Conservation (phyloP, 257 asterid species). For the Penstemon barbatus region DNA sequence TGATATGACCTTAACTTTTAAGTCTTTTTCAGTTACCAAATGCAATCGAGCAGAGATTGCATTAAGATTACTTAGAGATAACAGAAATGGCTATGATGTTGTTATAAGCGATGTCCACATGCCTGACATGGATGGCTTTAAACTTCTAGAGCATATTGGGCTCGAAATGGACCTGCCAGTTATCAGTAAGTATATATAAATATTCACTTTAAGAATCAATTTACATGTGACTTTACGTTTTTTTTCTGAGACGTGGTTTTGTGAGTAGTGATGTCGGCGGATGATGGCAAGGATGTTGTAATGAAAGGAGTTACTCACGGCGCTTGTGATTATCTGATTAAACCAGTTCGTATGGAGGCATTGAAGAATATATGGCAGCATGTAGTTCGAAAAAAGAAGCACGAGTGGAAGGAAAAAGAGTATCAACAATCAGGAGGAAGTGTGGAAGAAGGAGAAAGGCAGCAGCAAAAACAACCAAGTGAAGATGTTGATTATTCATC, state of each 20-base stretch:
- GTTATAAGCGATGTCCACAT: slow-evolving; percentile 96
- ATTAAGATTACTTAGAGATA: slow-evolving; percentile 59
- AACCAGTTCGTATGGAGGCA: slow-evolving; percentile 93
- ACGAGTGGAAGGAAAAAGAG: slow-evolving; percentile 71
- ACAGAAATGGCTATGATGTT: slow-evolving; percentile 69
- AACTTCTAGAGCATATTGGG: slow-evolving; percentile 83
- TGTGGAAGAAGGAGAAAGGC: slow-evolving; percentile 67
- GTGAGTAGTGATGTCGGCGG: slow-evolving; percentile 91
- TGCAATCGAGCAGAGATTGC: slow-evolving; percentile 88
- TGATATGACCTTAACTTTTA: slow-evolving; percentile 1
- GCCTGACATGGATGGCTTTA: slow-evolving; percentile 99
- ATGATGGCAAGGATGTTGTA: slow-evolving; percentile 82
- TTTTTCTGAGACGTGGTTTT: slow-evolving; percentile 22
- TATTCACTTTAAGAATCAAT: not conserved
- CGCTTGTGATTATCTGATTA: slow-evolving; percentile 91
- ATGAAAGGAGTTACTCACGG: slow-evolving; percentile 98
- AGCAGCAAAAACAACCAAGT: slow-evolving; percentile 36
- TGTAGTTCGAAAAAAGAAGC: slow-evolving; percentile 79
- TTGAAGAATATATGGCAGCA: slow-evolving; percentile 98
- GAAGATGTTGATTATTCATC: slow-evolving; percentile 80
- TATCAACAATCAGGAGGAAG: slow-evolving; percentile 58
- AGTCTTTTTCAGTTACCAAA: slow-evolving; percentile 57
- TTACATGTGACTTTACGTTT: not conserved
- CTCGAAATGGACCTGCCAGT: slow-evolving; percentile 97
- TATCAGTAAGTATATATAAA: slow-evolving; percentile 62